These are phyloP conservation scores for Rubroshorea leprosula DNA, from an alignment of 345 rosid genomes.

Conservation along the genomic window DNA sequence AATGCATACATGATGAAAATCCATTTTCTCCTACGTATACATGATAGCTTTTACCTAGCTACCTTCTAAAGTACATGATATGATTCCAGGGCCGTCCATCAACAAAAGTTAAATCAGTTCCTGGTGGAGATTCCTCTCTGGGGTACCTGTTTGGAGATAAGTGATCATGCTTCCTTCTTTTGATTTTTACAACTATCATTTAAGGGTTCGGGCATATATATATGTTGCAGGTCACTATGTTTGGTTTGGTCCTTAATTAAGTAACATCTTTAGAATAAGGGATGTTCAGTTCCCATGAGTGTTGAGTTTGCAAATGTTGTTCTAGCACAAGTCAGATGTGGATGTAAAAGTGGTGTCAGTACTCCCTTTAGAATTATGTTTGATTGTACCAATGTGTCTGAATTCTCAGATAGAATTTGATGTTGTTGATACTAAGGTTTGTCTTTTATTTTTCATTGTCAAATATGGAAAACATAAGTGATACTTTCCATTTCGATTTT, in stretches of 20 bases:
- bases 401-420: no score
- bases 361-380: no score
- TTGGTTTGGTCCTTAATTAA: background rate
- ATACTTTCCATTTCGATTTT: no score
- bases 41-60: background rate
- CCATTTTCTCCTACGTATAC: background rate
- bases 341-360: no score
- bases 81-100: conserved; percentile 18
- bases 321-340: no score
- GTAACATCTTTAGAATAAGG: conserved; percentile 8
- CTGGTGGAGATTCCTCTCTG: conserved; percentile 15
- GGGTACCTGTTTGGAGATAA: conserved; percentile 17
- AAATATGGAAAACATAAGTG: no score
- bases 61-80: background rate
- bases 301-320: conserved; percentile 5
- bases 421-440: no score
- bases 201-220: background rate
- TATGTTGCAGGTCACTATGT: background rate
- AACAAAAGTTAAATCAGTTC: conserved; percentile 15
- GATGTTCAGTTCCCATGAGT: conserved; percentile 7
- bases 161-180: conserved; percentile 11
- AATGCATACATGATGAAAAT: background rate
- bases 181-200: background rate
- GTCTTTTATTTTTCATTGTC: no score
- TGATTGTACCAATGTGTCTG: background rate